Conservation (phyloP, 2,329 filamentous ascomycete genomes). For the Fusarium chuoi region DNA sequence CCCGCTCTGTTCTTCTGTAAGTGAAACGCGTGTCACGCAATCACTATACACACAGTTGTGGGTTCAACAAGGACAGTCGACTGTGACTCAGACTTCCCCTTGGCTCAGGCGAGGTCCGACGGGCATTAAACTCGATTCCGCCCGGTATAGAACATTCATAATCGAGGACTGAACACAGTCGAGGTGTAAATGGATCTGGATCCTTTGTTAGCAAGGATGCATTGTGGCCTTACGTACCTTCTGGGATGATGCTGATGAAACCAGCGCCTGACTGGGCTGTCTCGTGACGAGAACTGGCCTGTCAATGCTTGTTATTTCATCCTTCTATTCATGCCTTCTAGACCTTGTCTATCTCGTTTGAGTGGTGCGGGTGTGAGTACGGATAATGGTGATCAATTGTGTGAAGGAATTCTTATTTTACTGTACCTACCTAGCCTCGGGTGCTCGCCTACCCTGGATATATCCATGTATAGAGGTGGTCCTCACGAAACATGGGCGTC, state of each 20-base stretch:
- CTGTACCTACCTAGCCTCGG: background rate
- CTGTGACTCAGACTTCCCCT: background rate
- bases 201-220: slow-evolving; percentile 6
- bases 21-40: slow-evolving; percentile 27
- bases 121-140: background rate
- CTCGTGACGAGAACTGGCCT: background rate
- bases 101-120: background rate
- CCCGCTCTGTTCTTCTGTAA: slow-evolving; percentile 1
- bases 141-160: background rate
- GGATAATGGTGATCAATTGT: slow-evolving; percentile 10
- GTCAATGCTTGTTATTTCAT: background rate
- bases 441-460: background rate
- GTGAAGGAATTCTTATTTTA: background rate
- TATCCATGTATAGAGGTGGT: background rate
- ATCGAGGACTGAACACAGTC: background rate
- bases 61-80: background rate
- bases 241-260: background rate
- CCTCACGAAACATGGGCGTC: background rate
- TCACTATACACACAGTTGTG: background rate
- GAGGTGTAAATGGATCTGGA: background rate
- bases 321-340: background rate
- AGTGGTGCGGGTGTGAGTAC: background rate
- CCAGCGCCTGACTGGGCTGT: slow-evolving; percentile 4
- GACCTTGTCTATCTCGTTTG: background rate
- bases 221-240: slow-evolving; percentile 30